These are phyloP conservation scores for Penicillium sp. DNA, from an alignment of 2,329 filamentous ascomycete genomes.

Conservation along the genomic window DNA sequence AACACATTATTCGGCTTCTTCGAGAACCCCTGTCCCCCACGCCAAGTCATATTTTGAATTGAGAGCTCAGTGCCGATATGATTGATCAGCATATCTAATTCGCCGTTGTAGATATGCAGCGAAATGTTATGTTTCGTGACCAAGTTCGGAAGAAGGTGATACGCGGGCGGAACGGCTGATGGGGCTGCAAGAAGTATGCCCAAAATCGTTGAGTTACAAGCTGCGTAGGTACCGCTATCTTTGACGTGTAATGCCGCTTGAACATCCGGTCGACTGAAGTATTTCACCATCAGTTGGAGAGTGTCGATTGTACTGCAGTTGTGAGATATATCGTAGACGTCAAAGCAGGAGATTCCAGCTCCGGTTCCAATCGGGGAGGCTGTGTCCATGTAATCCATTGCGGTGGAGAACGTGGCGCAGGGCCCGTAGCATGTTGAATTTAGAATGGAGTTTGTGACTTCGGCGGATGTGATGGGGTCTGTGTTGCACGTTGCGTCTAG, in stretches of 20 bases:
- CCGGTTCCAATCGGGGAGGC: conserved; percentile 9
- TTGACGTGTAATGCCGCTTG: conserved; percentile 32
- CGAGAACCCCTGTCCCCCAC: conserved; percentile 37
- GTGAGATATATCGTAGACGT: conserved; percentile 35
- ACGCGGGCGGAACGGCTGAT: conserved; percentile 30
- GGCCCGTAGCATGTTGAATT: conserved; percentile 36
- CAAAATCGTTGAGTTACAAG: conserved; percentile 34
- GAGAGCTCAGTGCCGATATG: conserved; percentile 36
- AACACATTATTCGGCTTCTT: conserved; percentile 26
- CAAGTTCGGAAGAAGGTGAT: conserved; percentile 32
- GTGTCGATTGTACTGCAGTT: conserved; percentile 29
- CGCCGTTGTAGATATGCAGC: conserved; percentile 39
- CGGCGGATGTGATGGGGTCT: conserved; percentile 23
- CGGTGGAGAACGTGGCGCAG: conserved; percentile 38
- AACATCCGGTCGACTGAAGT: conserved; percentile 36
- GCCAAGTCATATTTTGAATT: conserved; percentile 45
- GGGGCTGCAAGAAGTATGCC: conserved; percentile 20
- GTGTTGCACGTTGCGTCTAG: conserved; percentile 23
- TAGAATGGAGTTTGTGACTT: conserved; percentile 29
- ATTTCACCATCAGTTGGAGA: conserved; percentile 24
- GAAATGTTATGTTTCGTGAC: conserved; percentile 32
- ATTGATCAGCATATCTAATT: conserved; percentile 40
- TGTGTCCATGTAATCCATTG: conserved; percentile 29
- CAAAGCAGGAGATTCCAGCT: conserved; percentile 27
- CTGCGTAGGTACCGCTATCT: conserved; percentile 19